Base-by-base conservation (phyloP, 805 yeast species). In the Yamadazyma insecticola region DNA sequence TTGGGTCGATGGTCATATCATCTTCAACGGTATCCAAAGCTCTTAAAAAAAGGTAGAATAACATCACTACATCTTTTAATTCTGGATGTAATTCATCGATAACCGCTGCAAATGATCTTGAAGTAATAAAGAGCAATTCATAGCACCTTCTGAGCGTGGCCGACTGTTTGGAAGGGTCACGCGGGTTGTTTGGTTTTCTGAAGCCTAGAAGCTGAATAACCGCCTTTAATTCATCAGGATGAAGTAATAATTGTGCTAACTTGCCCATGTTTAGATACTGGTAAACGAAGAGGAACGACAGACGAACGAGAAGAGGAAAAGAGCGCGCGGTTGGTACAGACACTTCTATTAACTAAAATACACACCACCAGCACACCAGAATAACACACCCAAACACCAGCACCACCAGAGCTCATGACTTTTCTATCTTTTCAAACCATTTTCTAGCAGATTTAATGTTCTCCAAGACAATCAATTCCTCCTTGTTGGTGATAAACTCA, bases 1-100 rank as follows among this genome's bases (percentile, higher is more conserved):
- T 66, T 4, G 83, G 78, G 39, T 76, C 81, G 36, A 92, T 63
- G 6, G 92, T 74, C 94, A 88, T 88, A 56, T 92, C 97, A 57
- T 92, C 98, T 57, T 92, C 98, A 34, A 92, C 72, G 1, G 98
- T 92, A 53, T 92, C 98, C 47, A 92, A 72, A 2, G 95, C 98
- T 39, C 98, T 74, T 42, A 92, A 63, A 14, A 88, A 71, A 34
- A 92, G 59, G 57, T 92, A 92, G 60, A 92, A 92, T 5, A 92
- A 37, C 88, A 78, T 79, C 39, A 86, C 72, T 1, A 82, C 84
- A 41, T 78, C 78, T 43, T 95, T 74, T 42, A 92, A 65, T 49
- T 88, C 96, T 0, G 97, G 97, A 53, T 87, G 81, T 37, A 92
- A 70, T 55, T 92, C 96, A 67, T 74, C 72, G 48, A 90, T 90